Evolutionary conservation across 352 stramenopile genomes (phyloP).

Genomic region (Pythium chondricola): DNA sequence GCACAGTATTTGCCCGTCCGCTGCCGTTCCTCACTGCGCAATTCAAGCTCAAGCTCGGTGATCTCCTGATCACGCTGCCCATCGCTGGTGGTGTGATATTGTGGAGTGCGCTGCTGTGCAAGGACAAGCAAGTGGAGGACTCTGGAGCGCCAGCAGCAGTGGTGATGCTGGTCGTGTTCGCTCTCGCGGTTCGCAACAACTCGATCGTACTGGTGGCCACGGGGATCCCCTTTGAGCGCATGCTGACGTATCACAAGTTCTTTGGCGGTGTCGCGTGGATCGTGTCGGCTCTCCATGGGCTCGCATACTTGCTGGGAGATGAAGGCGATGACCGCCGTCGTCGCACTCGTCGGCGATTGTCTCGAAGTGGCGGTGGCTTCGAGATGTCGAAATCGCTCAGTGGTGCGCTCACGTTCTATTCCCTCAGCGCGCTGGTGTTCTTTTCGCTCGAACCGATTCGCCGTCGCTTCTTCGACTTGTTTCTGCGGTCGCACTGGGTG

Average conservation of each 20-base stretch:
- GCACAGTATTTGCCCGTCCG: conserved; percentile 4
- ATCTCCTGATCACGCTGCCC: conserved; percentile 12
- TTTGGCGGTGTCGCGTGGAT: conserved; percentile 27
- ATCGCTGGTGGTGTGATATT: conserved; percentile 1
- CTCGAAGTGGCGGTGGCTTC: not conserved
- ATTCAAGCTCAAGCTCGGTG: conserved; percentile 15
- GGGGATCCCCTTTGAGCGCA: conserved; percentile 43
- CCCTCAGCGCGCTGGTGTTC: conserved; percentile 26
- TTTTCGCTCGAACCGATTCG: conserved; percentile 34
- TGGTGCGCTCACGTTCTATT: conserved; percentile 21
- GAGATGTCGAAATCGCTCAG: not conserved
- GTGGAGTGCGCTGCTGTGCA: not conserved
- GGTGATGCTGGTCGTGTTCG: conserved; percentile 31
- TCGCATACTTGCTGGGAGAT: conserved; percentile 31
- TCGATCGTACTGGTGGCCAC: conserved; percentile 31
- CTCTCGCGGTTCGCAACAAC: conserved; percentile 45
- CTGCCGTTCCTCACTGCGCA: conserved; percentile 8
- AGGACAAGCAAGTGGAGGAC: not conserved
- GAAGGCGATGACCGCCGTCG: not conserved
- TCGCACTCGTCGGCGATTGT: not conserved
- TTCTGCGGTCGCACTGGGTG: conserved; percentile 40
- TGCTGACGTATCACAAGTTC: conserved; percentile 46
- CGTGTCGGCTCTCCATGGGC: conserved; percentile 28
- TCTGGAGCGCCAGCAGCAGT: conserved; percentile 22
- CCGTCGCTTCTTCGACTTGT: conserved; percentile 46